Conservation (phyloP, 2,329 filamentous ascomycete genomes). For the Xenosphaeropsis pyriputrescens region DNA sequence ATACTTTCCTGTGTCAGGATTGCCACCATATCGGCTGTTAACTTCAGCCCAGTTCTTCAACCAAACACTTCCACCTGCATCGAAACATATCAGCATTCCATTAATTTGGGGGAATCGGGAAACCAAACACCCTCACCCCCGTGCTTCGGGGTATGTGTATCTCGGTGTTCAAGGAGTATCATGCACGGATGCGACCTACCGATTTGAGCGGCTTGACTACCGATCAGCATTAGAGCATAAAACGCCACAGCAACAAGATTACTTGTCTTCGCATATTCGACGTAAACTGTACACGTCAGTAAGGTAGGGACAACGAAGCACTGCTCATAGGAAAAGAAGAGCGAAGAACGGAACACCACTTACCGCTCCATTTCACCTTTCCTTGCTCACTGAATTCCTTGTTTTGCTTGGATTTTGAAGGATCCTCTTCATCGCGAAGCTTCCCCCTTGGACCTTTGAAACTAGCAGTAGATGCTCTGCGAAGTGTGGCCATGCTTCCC, state of each 20-base stretch:
- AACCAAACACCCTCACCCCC: too few species aligned
- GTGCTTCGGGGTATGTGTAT: too few species aligned
- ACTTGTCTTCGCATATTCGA: constrained; percentile 88
- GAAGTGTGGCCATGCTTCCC: constrained; percentile 65
- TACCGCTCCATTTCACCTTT: constrained; percentile 82
- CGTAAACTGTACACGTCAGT: constrained; percentile 46
- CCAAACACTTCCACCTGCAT: constrained; percentile 68
- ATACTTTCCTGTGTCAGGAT: constrained; percentile 72
- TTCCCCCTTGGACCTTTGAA: constrained; percentile 80
- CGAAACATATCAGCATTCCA: constrained; percentile 4
- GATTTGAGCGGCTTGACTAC: constrained; percentile 70
- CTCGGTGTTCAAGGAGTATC: neutral
- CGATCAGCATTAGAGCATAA: constrained; percentile 64
- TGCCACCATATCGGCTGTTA: constrained; percentile 54
- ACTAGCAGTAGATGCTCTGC: constrained; percentile 81
- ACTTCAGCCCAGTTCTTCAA: constrained; percentile 81
- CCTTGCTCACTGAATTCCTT: constrained; percentile 89
- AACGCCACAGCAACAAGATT: constrained; percentile 72
- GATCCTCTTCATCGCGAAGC: constrained; percentile 69
- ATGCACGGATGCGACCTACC: constrained; percentile 29
- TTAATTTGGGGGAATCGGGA: too few species aligned
- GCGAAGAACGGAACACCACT: constrained; percentile 4
- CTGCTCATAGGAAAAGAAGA: neutral
- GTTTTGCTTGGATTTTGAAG: constrained; percentile 61
- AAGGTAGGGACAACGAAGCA: neutral